Conservation (phyloP, 2,329 filamentous ascomycete genomes). For the Exserohilum turcica region DNA sequence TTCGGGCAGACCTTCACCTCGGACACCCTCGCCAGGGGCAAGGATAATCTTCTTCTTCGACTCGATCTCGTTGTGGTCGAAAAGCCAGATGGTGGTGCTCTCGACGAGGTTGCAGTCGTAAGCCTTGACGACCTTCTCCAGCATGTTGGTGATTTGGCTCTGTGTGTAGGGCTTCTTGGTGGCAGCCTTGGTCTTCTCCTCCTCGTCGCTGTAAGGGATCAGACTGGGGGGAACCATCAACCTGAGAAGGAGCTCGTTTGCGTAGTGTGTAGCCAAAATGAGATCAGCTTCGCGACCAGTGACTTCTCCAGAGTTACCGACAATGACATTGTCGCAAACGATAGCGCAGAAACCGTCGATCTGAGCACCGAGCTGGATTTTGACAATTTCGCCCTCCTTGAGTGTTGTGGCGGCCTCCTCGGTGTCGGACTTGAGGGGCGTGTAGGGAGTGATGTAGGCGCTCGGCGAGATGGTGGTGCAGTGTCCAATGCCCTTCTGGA, state of each 20-base stretch:
- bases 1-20: constrained; percentile 87
- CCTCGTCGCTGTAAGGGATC: constrained; percentile 79
- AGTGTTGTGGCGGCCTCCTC: constrained; percentile 80
- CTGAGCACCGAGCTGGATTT: constrained; percentile 98
- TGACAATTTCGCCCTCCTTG: constrained; percentile 85
- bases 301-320: constrained; percentile 68
- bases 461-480: constrained; percentile 94
- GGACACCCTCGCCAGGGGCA: constrained; percentile 80
- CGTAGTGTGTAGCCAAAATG: constrained; percentile 87
- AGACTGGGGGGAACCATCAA: constrained; percentile 91
- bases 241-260: constrained; percentile 91
- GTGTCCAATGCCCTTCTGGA: constrained; percentile 90
- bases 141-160: constrained; percentile 79
- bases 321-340: constrained; percentile 88
- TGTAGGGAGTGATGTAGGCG: constrained; percentile 95
- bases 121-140: constrained; percentile 89
- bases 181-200: constrained; percentile 90
- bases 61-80: constrained; percentile 97
- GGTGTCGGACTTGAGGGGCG: constrained; percentile 83
- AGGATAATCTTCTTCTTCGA: constrained; percentile 98
- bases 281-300: constrained; percentile 83
- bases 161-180: constrained; percentile 83
- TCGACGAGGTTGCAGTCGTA: constrained; percentile 94
- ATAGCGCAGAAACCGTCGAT: constrained; percentile 97
- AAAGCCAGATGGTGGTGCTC: constrained; percentile 97